Evolutionary conservation across 1,284 basidiomycete genomes (phyloP), one percentile per base, ranked within the genome.

Genomic region (Trametes versicolor): DNA sequence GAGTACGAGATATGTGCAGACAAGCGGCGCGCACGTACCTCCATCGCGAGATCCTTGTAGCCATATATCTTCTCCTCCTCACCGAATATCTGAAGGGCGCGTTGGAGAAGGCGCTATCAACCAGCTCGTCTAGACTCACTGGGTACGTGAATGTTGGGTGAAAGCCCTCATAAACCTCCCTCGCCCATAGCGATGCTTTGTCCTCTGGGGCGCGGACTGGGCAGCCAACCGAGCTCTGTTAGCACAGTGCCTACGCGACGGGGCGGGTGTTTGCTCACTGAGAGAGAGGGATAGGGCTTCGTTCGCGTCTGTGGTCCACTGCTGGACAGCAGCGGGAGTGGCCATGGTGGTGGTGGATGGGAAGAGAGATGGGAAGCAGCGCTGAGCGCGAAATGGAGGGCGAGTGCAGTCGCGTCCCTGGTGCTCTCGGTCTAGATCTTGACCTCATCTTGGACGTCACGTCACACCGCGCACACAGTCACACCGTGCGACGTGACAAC

Each of bases 61-160:
- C 97, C 97, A 77, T 97, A 99, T 71, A 99, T 92, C 78, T 92
- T 97, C 81, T 99, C 96, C 62, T 97, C 93, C 73, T 98, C 95
- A 58, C 97, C 97, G 75, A 92, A 99, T 77, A 98, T 96, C 86
- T 94, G 62, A 47, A 45, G 6, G 7, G 3, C 34, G 25, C 1
- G 29, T 43, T 55, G 34, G 23, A 50, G 53, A 6, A 45, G 53
- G 21, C 34, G 15, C 47, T n/a, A 13, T 12, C n/a, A 9, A 6
- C 32, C 34, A 39, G 19, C 41, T 8, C 34, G 37, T 41, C 43
- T 21, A 49, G 9, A 78, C 88, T 64, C 72, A 94, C 92, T 29
- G 95, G 94, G 79, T 97, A 97, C 0, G 95, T 97, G 78, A 97
- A 97, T 7, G 83, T 82, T 1, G 95, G 95, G 71, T 92, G 86